Conservation (phyloP, 176 grass and related monocot species). For the Elymus sibiricus region DNA sequence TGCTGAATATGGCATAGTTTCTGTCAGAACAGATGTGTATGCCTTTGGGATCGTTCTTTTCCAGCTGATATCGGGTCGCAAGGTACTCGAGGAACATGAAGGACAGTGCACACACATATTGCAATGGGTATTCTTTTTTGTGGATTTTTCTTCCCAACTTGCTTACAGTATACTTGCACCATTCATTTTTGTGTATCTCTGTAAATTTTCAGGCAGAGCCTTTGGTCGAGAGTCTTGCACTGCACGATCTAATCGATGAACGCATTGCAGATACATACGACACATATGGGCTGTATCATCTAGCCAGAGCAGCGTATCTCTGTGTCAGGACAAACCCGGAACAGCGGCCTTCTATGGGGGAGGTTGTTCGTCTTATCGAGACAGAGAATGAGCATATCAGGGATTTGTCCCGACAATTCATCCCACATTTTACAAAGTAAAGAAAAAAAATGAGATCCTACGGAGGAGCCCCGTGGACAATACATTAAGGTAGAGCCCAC, state of each 20-base stretch:
- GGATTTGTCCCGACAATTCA: conserved; percentile 58
- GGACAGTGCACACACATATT: conserved; percentile 50
- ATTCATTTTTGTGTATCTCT: background rate
- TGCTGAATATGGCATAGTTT: conserved; percentile 64
- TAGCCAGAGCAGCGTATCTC: conserved; percentile 61
- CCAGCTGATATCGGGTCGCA: conserved; percentile 73
- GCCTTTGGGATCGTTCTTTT: conserved; percentile 78
- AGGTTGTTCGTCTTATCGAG: conserved; percentile 67
- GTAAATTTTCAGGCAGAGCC: conserved; percentile 48
- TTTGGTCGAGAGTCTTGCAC: conserved; percentile 58
- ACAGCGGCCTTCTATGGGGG: conserved; percentile 65
- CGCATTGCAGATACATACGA: conserved; percentile 55
- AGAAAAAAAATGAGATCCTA: background rate
- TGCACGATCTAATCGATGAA: conserved; percentile 63
- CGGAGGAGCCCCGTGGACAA: background rate
- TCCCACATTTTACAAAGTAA: conserved; percentile 48
- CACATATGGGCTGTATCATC: conserved; percentile 50
- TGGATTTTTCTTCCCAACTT: background rate
- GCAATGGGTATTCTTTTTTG: conserved; percentile 51
- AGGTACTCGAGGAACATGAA: conserved; percentile 42
- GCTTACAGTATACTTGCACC: background rate
- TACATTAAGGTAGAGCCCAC: background rate
- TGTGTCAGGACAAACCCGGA: conserved; percentile 68
- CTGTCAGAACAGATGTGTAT: conserved; percentile 72
- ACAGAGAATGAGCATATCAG: conserved; percentile 47